Conservation (phyloP, 768 basidiomycete genomes). For the Tricholoma bakamatsutake region DNA sequence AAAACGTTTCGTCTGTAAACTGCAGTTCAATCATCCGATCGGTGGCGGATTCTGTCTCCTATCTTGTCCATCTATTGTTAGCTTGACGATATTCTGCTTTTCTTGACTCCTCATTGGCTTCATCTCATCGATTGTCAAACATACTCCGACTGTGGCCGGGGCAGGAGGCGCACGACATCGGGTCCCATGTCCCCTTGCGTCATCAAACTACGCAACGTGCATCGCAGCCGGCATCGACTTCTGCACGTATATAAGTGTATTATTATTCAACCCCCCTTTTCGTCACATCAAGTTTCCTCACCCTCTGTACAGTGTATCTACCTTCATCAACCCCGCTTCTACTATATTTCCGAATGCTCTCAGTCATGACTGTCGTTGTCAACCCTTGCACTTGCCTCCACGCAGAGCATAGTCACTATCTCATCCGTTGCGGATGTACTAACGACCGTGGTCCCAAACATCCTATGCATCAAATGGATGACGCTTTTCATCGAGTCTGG, state of each 20-base stretch:
- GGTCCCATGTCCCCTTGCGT: slow-evolving; percentile 13
- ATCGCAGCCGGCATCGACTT: slow-evolving; percentile 1
- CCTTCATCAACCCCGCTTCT: not conserved
- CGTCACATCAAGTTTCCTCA: not conserved
- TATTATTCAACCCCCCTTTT: not conserved
- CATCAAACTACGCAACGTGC: slow-evolving; percentile 6
- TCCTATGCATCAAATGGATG: slow-evolving; percentile 24
- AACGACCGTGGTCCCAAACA: slow-evolving; percentile 23
- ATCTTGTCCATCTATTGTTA: slow-evolving; percentile 7
- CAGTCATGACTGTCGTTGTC: slow-evolving; percentile 2
- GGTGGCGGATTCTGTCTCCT: slow-evolving; percentile 7
- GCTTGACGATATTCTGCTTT: slow-evolving; percentile 6
- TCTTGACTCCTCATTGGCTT: slow-evolving; percentile 10
- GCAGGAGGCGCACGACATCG: slow-evolving; percentile 6
- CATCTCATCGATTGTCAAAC: slow-evolving; percentile 13
- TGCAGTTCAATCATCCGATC: slow-evolving; percentile 3
- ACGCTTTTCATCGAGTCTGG: slow-evolving; percentile 28
- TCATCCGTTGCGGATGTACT: slow-evolving; percentile 30
- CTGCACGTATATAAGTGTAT: slow-evolving; percentile 8
- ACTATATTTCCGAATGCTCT: not conserved
- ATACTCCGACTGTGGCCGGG: slow-evolving; percentile 9
- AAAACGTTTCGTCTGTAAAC: slow-evolving; percentile 3
- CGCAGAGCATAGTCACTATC: slow-evolving; percentile 18
- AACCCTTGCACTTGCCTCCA: slow-evolving; percentile 18
- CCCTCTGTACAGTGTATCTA: not conserved